phyloP scores from a whole-genome alignment of 2,329 filamentous ascomycete genomes.

The Peltaster fructicola region DNA sequence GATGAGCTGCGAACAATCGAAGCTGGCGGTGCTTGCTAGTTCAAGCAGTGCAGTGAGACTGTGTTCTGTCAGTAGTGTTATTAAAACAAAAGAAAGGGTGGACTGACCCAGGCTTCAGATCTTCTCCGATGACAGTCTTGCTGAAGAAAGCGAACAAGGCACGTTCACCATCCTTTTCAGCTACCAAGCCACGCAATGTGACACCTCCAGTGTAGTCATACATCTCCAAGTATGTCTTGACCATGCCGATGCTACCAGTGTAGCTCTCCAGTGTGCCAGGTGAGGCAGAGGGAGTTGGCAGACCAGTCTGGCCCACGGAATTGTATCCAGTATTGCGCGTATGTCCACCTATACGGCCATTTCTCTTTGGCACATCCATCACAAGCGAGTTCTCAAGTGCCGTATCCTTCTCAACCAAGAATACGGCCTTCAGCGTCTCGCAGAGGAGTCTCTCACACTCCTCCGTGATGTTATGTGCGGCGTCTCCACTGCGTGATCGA shows the following conservation, averaged over 20 bases:
- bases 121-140: constrained; percentile 49
- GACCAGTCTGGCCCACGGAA: constrained; percentile 8
- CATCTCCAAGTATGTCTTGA: constrained; percentile 54
- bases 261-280: constrained; percentile 8
- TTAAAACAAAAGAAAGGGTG: constrained; percentile 3
- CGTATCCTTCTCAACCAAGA: constrained; percentile 85
- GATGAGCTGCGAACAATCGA: constrained; percentile 61
- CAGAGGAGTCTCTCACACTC: constrained; percentile 99
- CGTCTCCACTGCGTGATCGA: constrained; percentile 50
- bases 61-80: constrained; percentile 16
- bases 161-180: constrained; percentile 50
- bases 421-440: constrained; percentile 81
- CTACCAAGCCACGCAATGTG: constrained; percentile 73
- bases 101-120: constrained; percentile 74
- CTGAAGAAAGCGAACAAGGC: constrained; percentile 83
- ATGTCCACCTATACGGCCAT: constrained; percentile 11
- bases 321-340: constrained; percentile 1
- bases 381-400: constrained; percentile 63
- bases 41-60: constrained; percentile 84
- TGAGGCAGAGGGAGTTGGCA: constrained; percentile 21
- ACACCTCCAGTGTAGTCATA: constrained; percentile 78
- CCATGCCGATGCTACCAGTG: constrained; percentile 9
- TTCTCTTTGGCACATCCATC: constrained; percentile 47
- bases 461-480: constrained; percentile 91
- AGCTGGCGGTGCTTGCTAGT: constrained; percentile 52